phyloP scores from a whole-genome alignment of 2,329 filamentous ascomycete genomes.

The Pseudogymnoascus sp. region DNA sequence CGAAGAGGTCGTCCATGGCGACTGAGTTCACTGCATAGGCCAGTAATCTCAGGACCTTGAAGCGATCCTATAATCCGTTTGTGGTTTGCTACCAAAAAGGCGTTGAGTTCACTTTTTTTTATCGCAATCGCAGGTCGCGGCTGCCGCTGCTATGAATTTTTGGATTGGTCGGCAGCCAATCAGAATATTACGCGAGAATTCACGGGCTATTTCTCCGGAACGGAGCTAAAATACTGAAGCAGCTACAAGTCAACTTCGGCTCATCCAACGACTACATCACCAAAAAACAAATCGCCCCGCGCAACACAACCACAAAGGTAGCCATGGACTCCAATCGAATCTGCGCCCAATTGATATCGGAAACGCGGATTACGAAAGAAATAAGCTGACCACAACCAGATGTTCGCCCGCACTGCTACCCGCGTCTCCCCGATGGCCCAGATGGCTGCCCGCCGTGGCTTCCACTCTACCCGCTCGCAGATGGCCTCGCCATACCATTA shows the following conservation, averaged over 20 bases:
- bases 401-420: slow-evolving; percentile 67
- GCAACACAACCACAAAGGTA: slow-evolving; percentile 11
- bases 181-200: slow-evolving; percentile 7
- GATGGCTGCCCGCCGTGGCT: slow-evolving; percentile 78
- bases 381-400: slow-evolving; percentile 42
- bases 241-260: slow-evolving; percentile 9
- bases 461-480: slow-evolving; percentile 82
- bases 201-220: not conserved
- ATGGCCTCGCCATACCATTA: slow-evolving; percentile 94
- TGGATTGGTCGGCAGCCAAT: slow-evolving; percentile 5
- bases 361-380: not conserved
- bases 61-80: slow-evolving; percentile 2
- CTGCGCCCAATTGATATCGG: slow-evolving; percentile 34
- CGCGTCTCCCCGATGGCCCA: slow-evolving; percentile 54
- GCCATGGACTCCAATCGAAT: slow-evolving; percentile 3
- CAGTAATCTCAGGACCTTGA: slow-evolving; percentile 8
- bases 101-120: not conserved
- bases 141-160: slow-evolving; percentile 1
- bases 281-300: slow-evolving; percentile 9
- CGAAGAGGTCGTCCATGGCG: slow-evolving; percentile 70
- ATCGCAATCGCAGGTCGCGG: slow-evolving; percentile 10
- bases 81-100: not conserved
- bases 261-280: slow-evolving; percentile 11
- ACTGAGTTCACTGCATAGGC: slow-evolving; percentile 3
- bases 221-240: slow-evolving; percentile 9